Evolutionary conservation across 305 asterid genomes (phyloP).

Genomic region (Fraxinus ornus): DNA sequence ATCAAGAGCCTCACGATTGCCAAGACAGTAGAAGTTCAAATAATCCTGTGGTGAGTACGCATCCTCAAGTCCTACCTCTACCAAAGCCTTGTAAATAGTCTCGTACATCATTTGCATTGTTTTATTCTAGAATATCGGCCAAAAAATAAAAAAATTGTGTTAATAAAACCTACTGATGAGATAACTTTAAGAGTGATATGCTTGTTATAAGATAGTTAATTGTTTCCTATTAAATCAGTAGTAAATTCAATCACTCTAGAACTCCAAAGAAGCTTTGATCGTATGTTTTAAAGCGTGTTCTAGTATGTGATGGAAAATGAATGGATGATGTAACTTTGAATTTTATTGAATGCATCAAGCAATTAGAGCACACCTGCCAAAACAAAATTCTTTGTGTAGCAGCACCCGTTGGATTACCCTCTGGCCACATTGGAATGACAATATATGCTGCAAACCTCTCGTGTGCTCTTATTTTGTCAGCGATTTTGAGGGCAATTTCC

Average conservation of each 20-base stretch:
- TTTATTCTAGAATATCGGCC: conserved; percentile 53
- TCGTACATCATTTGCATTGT: conserved; percentile 99
- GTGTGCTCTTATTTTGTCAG: conserved; percentile 75
- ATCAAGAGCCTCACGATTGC: conserved; percentile 81
- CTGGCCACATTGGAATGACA: conserved; percentile 99
- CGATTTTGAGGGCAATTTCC: conserved; percentile 90
- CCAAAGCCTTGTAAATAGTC: conserved; percentile 86
- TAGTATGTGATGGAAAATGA: background rate
- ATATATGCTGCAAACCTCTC: conserved; percentile 91
- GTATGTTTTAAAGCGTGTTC: background rate
- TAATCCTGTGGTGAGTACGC: conserved; percentile 84
- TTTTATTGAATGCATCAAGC: background rate
- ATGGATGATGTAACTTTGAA: conserved; percentile 11
- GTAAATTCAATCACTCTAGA: background rate
- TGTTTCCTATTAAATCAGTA: background rate
- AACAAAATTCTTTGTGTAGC: conserved; percentile 91
- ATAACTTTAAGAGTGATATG: background rate
- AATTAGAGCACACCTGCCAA: conserved; percentile 73
- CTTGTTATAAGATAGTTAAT: background rate
- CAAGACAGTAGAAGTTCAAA: conserved; percentile 88
- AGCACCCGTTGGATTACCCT: conserved; percentile 95
- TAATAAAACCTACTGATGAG: background rate
- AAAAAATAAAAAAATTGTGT: background rate
- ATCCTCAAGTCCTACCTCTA: conserved; percentile 91
- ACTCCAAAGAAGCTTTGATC: background rate